Conservation (phyloP, 768 basidiomycete genomes). For the Saitozyma sp. region DNA sequence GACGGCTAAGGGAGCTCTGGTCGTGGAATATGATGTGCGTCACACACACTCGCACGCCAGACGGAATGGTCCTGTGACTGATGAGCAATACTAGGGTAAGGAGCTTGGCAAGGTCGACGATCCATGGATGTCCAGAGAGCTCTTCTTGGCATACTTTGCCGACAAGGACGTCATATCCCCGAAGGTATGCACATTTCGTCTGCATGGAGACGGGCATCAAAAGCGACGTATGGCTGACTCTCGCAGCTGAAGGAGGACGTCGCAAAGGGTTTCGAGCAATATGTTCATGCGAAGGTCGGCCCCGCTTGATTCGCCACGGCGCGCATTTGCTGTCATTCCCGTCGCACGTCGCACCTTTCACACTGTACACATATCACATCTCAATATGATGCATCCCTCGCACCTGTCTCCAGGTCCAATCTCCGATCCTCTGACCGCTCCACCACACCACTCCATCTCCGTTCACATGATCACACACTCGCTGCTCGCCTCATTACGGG, state of each 20-base stretch:
- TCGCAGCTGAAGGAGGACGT: constrained; percentile 47
- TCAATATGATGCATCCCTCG: too few species aligned
- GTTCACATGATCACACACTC: constrained; percentile 76
- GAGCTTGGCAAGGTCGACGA: constrained; percentile 48
- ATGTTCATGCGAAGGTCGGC: constrained; percentile 4
- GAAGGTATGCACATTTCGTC: constrained; percentile 22
- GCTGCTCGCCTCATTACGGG: constrained; percentile 87
- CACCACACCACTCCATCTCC: not conserved
- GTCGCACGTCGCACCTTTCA: too few species aligned
- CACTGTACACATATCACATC: too few species aligned
- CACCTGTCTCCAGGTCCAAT: not conserved
- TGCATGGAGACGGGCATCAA: not conserved
- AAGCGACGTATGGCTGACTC: not conserved
- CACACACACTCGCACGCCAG: not conserved
- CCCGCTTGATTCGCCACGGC: constrained; percentile 4
- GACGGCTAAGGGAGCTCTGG: constrained; percentile 35
- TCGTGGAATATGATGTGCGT: constrained; percentile 50
- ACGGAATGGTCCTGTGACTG: constrained; percentile 3
- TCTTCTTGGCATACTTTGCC: constrained; percentile 54
- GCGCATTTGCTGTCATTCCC: too few species aligned
- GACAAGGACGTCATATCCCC: constrained; percentile 48
- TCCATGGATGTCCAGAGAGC: constrained; percentile 42
- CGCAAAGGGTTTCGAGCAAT: constrained; percentile 30
- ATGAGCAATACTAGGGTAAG: constrained; percentile 23
- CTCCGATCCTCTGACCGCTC: not conserved